Percentiles rank a stretch among this genome's conserved stretches.
These are phyloP conservation scores for Acanthamoeba culbertsoni DNA, from an alignment of 208 protist genomes.

Conservation along the genomic window DNA sequence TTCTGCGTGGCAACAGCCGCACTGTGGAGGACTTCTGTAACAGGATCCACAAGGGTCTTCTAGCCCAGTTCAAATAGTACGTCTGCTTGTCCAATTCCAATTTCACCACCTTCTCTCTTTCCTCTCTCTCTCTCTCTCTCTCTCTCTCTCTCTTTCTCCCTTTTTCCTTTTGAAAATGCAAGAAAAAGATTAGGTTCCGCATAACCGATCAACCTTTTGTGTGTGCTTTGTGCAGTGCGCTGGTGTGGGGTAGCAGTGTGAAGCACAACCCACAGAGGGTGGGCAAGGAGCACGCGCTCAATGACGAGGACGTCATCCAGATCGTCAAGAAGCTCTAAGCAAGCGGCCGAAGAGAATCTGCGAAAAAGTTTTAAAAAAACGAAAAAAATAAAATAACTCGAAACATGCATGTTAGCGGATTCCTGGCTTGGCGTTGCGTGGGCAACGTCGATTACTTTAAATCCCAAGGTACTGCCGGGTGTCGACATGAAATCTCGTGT, in stretches of 20 bases:
- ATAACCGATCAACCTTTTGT: no score
- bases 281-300: slow-evolving; percentile 95
- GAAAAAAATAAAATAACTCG: no score
- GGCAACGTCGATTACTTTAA: no score
- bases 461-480: no score
- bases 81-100: neutral
- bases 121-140: neutral
- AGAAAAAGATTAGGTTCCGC: no score
- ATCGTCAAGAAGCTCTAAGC: slow-evolving; percentile 93
- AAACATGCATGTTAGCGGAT: no score
- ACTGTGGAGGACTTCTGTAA: slow-evolving; percentile 96
- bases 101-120: neutral
- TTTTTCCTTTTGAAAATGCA: no score
- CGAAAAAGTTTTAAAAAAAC: no score
- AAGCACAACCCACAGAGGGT: slow-evolving; percentile 97
- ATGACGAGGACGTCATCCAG: slow-evolving; percentile 99
- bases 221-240: slow-evolving; percentile 84
- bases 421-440: no score
- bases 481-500: no score
- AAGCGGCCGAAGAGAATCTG: no score
- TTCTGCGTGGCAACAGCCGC: slow-evolving; percentile 89
- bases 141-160: neutral
- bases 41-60: slow-evolving; percentile 95
- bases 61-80: slow-evolving; percentile 97
- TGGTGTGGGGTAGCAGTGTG: slow-evolving; percentile 97